A percentile compares a stretch with the other conserved stretches of the same genome.
Evolutionary conservation across 2,329 filamentous ascomycete genomes (phyloP).

Genomic region (Zymoseptoria tritici): DNA sequence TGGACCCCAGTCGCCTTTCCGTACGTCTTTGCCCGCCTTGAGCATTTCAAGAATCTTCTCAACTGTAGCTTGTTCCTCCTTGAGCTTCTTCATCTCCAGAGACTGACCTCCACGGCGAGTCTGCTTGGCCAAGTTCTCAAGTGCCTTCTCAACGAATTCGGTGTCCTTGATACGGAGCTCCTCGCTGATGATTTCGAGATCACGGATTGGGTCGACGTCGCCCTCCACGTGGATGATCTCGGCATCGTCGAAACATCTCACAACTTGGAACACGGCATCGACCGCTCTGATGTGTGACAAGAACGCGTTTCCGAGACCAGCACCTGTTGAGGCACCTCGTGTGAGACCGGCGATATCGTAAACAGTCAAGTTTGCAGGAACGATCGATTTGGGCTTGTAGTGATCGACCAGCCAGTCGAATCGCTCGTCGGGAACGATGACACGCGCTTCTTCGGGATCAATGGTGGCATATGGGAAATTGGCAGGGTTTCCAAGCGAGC

Average conservation of each 20-base stretch:
- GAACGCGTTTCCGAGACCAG: slow-evolving; percentile 95
- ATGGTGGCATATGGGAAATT: slow-evolving; percentile 99
- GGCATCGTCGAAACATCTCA: slow-evolving; percentile 70
- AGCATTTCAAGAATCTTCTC: slow-evolving; percentile 81
- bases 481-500: slow-evolving; percentile 91
- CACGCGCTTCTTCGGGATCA: slow-evolving; percentile 94
- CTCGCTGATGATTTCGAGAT: slow-evolving; percentile 93
- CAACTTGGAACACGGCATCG: slow-evolving; percentile 36
- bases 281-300: slow-evolving; percentile 90
- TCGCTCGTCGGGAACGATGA: slow-evolving; percentile 91
- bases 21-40: slow-evolving; percentile 84
- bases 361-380: slow-evolving; percentile 96
- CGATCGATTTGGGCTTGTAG: slow-evolving; percentile 94
- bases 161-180: slow-evolving; percentile 97
- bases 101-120: slow-evolving; percentile 89
- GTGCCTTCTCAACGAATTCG: slow-evolving; percentile 93
- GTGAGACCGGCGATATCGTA: slow-evolving; percentile 98
- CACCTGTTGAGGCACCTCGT: slow-evolving; percentile 90
- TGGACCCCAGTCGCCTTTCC: slow-evolving; percentile 78
- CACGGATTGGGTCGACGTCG: slow-evolving; percentile 89
- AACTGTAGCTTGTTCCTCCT: slow-evolving; percentile 86
- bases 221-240: slow-evolving; percentile 99
- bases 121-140: slow-evolving; percentile 88
- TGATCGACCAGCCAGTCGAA: slow-evolving; percentile 94
- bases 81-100: slow-evolving; percentile 95